Conservation (phyloP, 163 green algal species). For the Chlorella variabilis region DNA sequence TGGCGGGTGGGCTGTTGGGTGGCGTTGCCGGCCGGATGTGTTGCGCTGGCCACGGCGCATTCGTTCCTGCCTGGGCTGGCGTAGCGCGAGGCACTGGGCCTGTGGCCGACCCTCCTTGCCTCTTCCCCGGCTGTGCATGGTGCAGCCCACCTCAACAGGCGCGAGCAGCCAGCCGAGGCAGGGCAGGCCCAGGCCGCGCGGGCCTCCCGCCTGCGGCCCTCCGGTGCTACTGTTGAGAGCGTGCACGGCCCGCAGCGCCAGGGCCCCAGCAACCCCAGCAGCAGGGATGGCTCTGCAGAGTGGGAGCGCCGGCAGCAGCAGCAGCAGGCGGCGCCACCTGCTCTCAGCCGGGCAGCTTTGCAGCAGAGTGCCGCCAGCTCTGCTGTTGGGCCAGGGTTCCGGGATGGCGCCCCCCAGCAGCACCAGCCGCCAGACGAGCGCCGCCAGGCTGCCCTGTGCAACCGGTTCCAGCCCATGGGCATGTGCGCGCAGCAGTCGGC, state of each 20-base stretch:
- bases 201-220: not conserved
- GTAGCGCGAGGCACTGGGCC: not conserved
- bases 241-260: slow-evolving; percentile 15
- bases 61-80: not conserved
- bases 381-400: no score
- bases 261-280: slow-evolving; percentile 18
- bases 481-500: slow-evolving; percentile 4
- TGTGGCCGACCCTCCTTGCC: not conserved
- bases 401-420: no score
- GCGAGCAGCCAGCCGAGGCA: not conserved
- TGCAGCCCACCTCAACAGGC: slow-evolving; percentile 27
- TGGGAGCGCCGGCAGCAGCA: not conserved
- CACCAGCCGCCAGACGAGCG: not conserved
- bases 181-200: not conserved
- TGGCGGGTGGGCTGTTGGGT: no score
- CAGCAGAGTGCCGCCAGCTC: not conserved
- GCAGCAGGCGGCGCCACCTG: not conserved
- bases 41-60: no score
- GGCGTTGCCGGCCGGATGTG: no score
- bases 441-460: slow-evolving; percentile 14
- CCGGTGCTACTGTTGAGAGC: not conserved
- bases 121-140: not conserved
- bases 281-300: not conserved
- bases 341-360: not conserved
- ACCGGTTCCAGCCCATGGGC: slow-evolving; percentile 37